Base-by-base conservation (phyloP, 441 rosid genomes). In the Iberis amara region DNA sequence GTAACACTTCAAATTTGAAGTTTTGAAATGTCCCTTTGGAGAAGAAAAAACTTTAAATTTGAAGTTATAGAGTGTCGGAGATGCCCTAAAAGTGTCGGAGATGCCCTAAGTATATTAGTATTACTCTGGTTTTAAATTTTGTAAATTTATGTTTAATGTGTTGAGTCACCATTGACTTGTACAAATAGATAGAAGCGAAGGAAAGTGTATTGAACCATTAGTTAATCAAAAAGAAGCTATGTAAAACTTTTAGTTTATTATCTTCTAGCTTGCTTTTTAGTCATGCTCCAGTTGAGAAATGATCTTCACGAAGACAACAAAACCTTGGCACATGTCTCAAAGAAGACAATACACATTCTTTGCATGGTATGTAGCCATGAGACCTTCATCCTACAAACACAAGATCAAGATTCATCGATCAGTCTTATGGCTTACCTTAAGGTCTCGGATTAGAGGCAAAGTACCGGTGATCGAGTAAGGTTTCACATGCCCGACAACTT, bases 401-500 rank as follows among this genome's bases (percentile, higher is more conserved):
- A 56, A 65, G 12, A 52, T 9, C 49, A 52, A 47, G 24, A 33
- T 11, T 37, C 3, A 14, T 24, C 1, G 23, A 52, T 41, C 27
- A 55, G 32, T 32, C 45, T 52, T 32, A 15, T 13, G 7, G 21
- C 27, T 6, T 52, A 83, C 96, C 75, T 90, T 78, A 59, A 91
- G 73, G 14, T 91, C 90, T 32, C 96, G 79, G 62, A 91, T 81
- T 38, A 91, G 83, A 57, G 98, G 98, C 74, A 91, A 70, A 75
- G 75, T 87, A 58, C 98, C 95, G 4, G 96, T 91, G 49, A 91
- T 85, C 0, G 98, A 91, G 82, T 81, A 91, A 52, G 98, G 98
- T 65, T 85, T 75, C 35, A 82, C 96, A 66, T 85, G 74, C 33
- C 96, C 98, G 36, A 91, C 94, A 24, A 75, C 90, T 60, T 79